Conservation (phyloP, 2,329 filamentous ascomycete species). For the Epichloe aotearoae region DNA sequence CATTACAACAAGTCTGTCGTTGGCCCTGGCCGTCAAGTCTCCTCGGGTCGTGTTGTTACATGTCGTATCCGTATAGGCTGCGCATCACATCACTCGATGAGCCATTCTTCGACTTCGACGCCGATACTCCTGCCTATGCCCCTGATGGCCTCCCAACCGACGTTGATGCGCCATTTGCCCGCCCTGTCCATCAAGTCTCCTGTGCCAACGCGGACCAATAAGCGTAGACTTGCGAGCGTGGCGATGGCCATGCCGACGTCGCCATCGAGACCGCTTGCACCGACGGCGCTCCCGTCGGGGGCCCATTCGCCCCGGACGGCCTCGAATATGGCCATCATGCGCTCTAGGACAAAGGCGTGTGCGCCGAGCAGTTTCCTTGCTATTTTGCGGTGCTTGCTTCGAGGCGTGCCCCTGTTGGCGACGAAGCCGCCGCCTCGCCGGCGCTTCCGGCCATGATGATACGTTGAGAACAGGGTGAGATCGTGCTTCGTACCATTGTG, state of each 20-base stretch:
- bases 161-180: constrained; percentile 65
- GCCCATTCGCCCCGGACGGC: constrained; percentile 48
- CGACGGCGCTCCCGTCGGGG: constrained; percentile 14
- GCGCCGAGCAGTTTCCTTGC: constrained; percentile 65
- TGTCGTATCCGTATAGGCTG: too few species aligned
- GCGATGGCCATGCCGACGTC: constrained; percentile 54
- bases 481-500: constrained; percentile 69
- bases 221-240: constrained; percentile 55
- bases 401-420: constrained; percentile 16
- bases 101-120: constrained; percentile 67
- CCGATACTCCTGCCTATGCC: constrained; percentile 59
- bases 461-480: constrained; percentile 61
- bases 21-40: too few species aligned
- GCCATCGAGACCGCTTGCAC: constrained; percentile 28
- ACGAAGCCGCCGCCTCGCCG: constrained; percentile 34
- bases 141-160: constrained; percentile 64
- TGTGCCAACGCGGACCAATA: constrained; percentile 52
- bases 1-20: too few species aligned
- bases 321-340: constrained; percentile 65
- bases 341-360: constrained; percentile 63
- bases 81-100: constrained; percentile 41
- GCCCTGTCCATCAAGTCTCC: constrained; percentile 55
- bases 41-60: too few species aligned
- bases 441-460: constrained; percentile 39
- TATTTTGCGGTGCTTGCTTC: constrained; percentile 53